phyloP scores from a whole-genome alignment of 1,284 basidiomycete species.

The Hemileia vastatrix region DNA sequence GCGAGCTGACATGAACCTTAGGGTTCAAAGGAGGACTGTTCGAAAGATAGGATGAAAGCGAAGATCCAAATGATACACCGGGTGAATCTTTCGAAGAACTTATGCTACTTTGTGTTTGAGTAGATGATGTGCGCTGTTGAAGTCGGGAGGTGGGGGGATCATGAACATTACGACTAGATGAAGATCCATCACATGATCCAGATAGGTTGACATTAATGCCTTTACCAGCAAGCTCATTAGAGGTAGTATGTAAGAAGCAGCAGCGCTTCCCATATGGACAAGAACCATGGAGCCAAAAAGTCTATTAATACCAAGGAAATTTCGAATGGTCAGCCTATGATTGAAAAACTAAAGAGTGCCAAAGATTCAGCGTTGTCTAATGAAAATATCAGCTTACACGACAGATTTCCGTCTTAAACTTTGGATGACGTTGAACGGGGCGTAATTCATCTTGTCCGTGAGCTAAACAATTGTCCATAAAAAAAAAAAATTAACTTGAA shows the following conservation, averaged over 20 bases:
- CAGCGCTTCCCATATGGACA: conserved; percentile 21
- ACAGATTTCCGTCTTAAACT: conserved; percentile 40
- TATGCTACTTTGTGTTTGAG: too few species aligned
- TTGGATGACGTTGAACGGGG: conserved; percentile 68
- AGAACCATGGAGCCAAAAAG: conserved; percentile 21
- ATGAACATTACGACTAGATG: conserved; percentile 1
- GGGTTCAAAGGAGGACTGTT: conserved; percentile 7
- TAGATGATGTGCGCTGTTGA: conserved; percentile 3
- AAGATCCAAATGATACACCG: background rate
- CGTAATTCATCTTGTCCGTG: conserved; percentile 79
- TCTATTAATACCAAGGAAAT: background rate
- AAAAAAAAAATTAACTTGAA: background rate
- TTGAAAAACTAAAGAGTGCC: background rate
- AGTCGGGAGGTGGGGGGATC: conserved; percentile 13
- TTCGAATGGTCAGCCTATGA: background rate
- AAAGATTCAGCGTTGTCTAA: background rate
- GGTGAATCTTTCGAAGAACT: background rate
- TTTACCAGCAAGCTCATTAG: background rate
- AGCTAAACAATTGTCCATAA: conserved; percentile 44
- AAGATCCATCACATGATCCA: background rate
- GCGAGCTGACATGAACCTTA: background rate
- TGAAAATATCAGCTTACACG: background rate
- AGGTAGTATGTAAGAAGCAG: conserved; percentile 17
- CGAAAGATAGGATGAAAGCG: background rate
- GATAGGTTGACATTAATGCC: background rate